Evolutionary conservation across 179 eudicot species (phyloP), one percentile per base, ranked within the genome.

Genomic region (Amaranthus tricolor): DNA sequence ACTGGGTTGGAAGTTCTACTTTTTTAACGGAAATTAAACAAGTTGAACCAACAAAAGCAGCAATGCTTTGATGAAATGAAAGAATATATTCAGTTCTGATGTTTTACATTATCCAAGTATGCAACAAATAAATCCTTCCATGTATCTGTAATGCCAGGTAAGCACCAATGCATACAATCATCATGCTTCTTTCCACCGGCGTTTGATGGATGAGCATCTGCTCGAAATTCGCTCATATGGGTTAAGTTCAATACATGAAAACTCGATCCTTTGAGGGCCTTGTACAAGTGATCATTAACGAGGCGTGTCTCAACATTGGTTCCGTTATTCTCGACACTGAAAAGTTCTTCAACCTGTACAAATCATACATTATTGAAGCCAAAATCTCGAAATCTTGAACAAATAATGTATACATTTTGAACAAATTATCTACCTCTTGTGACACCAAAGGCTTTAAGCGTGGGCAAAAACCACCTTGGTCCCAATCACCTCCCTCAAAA

Each of bases 131-230:
- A 75, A 82, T 95, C 98, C 74, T 95, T 95, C 99, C 99, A 93
- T 55, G 92, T 84, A 85, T 93, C 98, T 6, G 98, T 88, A 50
- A 91, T 73, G 31, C 99, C 97, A 15, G 97, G 97, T 60, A 95
- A 86, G 82, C 99, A 93, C 99, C 99, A 93, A 78, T 93, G 99
- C 99, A 93, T 93, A 81, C 99, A 95, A 83, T 95, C 97, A 54
- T 93, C 97, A 60, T 95, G 98, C 82, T 86, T 91, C 83, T 93
- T 95, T 44, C 99, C 99, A 68, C 99, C 98, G 54, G 98, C 86
- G 5, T 85, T 75, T 40, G 91, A 85, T 66, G 99, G 99, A 82
- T 93, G 98, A 62, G 92, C 97, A 83, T 95, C 98, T 59, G 96
- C 99, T 81, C 98, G 91, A 54, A 80, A 87, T 85, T 95, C 98